Evolutionary conservation across 768 basidiomycete genomes (phyloP).

Genomic region (Podaxis rugospora): DNA sequence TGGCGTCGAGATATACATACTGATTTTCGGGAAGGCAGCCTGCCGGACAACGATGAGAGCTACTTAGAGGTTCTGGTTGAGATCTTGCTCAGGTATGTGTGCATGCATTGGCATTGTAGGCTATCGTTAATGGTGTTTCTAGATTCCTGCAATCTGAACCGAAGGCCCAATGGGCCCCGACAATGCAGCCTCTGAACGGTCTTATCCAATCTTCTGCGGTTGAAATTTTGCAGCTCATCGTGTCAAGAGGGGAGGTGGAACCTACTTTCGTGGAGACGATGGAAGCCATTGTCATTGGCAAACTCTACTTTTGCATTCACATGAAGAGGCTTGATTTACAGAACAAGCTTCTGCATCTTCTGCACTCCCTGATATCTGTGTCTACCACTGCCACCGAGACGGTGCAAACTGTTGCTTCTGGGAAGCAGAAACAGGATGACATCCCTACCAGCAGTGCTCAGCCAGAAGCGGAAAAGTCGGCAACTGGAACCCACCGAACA

Average conservation of each 20-base stretch:
- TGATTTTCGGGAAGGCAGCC: constrained; percentile 24
- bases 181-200: constrained; percentile 60
- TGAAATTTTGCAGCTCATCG: constrained; percentile 78
- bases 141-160: constrained; percentile 84
- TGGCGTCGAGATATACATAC: neutral
- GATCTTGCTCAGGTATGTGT: constrained; percentile 62
- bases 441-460: constrained; percentile 27
- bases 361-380: constrained; percentile 80
- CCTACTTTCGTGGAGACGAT: constrained; percentile 51
- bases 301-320: constrained; percentile 74
- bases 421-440: constrained; percentile 23
- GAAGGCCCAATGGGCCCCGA: constrained; percentile 33
- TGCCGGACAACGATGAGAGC: constrained; percentile 48
- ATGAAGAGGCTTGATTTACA: constrained; percentile 73
- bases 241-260: constrained; percentile 80
- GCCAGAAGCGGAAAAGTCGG: constrained; percentile 25
- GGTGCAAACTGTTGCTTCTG: constrained; percentile 18
- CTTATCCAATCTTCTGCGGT: constrained; percentile 70
- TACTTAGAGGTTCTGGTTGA: constrained; percentile 79
- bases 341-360: constrained; percentile 87
- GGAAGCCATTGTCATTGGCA: constrained; percentile 67
- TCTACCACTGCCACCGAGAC: constrained; percentile 38
- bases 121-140: neutral
- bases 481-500: constrained; percentile 22
- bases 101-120: neutral